Base-by-base conservation (phyloP, 208 protist genomes). In the Wallacemonas sp. region DNA sequence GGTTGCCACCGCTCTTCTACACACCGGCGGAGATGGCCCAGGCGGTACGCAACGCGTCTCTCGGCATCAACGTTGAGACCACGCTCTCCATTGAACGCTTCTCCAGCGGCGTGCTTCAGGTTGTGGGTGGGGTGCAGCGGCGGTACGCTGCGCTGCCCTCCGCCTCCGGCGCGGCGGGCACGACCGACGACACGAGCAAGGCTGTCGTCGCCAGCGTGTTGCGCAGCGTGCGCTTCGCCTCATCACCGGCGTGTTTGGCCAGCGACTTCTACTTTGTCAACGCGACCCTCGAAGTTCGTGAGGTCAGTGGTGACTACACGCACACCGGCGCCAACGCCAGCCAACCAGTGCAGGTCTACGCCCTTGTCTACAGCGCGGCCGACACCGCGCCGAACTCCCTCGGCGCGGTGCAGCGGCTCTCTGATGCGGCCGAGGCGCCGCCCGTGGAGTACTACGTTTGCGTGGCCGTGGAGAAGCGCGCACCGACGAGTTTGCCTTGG, bases 381-480 rank as follows among this genome's bases (percentile, higher is more conserved):
- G 55, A 78, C 45, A 52, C 80, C 27, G 45, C 64, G 26, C 66
- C 77, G 12, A 61, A 63, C 3, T 62, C 30, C 2, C 59, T 72
- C 6, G 29, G 54, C 13, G 9, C 38, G 22, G 59, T 83, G 34
- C 12, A 63, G 17, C 71, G 73, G 6, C 33, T 87, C 3, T 73
- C 59, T 36, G 77, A 87, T 68, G 66, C 64, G 12, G 55, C 44
- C 17, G 45, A 65, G 24, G 74, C 79, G 45, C 59, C 60, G 5
- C 72, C 85, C 13, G 50, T 68, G 8, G 75, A 81, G 61, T 86
- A 79, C 69, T 84, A 70, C 46, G 85, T 91, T 10, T 91, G 85
- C 34, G 78, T 86, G 1, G 71, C 81, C 1, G 79, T 76, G 30
- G 66, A 66, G 41, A 91, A 85, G 65, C 41, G 39, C 10, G 3